These are phyloP conservation scores for Cardamine resedifolia DNA, from an alignment of 345 rosid species.

Conservation along the genomic window DNA sequence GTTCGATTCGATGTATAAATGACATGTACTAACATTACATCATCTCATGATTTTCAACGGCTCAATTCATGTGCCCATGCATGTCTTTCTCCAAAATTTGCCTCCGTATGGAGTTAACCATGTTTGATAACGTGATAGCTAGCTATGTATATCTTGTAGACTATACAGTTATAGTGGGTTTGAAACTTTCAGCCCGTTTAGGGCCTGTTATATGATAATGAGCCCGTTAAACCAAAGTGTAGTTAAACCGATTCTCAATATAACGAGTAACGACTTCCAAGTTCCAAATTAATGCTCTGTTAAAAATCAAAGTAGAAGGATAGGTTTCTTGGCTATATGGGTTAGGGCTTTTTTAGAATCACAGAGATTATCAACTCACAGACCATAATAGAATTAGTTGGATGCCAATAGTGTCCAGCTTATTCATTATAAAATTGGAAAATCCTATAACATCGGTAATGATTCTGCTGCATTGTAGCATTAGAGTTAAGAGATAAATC, in stretches of 20 bases:
- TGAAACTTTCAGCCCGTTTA: neutral
- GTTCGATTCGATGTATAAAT: slow-evolving; percentile 20
- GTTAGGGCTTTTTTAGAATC: slow-evolving; percentile 72
- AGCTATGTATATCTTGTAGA: neutral
- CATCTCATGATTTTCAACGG: slow-evolving; percentile 18
- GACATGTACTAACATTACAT: slow-evolving; percentile 24
- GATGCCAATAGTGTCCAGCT: neutral
- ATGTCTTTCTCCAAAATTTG: neutral
- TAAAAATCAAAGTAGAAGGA: slow-evolving; percentile 73
- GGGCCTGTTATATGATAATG: neutral
- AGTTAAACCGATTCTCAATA: neutral
- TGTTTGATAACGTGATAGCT: neutral
- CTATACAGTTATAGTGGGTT: neutral
- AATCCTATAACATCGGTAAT: neutral
- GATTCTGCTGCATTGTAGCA: slow-evolving; percentile 21
- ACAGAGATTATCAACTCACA: no score
- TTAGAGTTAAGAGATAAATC: slow-evolving; percentile 50
- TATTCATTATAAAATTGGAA: neutral
- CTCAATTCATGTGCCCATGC: neutral
- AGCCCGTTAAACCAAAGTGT: neutral
- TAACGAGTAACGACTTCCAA: neutral
- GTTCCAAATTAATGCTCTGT: neutral
- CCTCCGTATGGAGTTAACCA: neutral
- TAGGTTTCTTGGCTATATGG: slow-evolving; percentile 86
- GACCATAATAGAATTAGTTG: neutral